A percentile compares a stretch with the other conserved stretches of the same genome.
Conservation (phyloP, 2,329 filamentous ascomycete species). For the Thelonectria rubi region DNA sequence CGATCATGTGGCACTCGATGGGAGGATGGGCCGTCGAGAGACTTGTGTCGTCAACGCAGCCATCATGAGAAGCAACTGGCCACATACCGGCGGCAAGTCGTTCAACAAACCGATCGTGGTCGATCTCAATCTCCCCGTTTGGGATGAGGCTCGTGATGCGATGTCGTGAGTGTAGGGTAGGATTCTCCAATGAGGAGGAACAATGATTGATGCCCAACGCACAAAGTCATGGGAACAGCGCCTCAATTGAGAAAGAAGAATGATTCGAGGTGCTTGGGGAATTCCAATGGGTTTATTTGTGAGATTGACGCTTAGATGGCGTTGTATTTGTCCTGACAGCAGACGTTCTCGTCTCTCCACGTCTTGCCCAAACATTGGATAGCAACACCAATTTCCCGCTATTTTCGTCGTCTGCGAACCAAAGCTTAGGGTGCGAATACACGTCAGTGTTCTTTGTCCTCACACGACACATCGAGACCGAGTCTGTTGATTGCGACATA, state of each 20-base stretch:
- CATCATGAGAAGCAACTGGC: constrained; percentile 74
- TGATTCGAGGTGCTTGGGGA: constrained; percentile 18
- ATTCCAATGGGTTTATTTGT: constrained; percentile 26
- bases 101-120: constrained; percentile 87
- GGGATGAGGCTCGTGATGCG: constrained; percentile 29
- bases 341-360: constrained; percentile 19
- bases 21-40: constrained; percentile 63
- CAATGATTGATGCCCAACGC: constrained; percentile 40
- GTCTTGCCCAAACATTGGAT: constrained; percentile 19
- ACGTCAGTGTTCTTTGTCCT: constrained; percentile 17
- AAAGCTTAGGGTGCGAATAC: neutral
- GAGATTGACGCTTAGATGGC: constrained; percentile 11
- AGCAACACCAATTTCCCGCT: constrained; percentile 6
- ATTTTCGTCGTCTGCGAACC: constrained; percentile 19
- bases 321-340: neutral
- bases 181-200: neutral
- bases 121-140: constrained; percentile 75
- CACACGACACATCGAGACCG: constrained; percentile 12
- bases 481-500: constrained; percentile 5
- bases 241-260: constrained; percentile 26
- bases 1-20: constrained; percentile 52
- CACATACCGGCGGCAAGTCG: constrained; percentile 67
- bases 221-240: constrained; percentile 16
- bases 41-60: constrained; percentile 85
- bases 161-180: constrained; percentile 25